A percentile compares a stretch with the other conserved stretches of the same genome.
Evolutionary conservation across 2,329 filamentous ascomycete genomes (phyloP).

Genomic region (Albophoma yamanashiensis): DNA sequence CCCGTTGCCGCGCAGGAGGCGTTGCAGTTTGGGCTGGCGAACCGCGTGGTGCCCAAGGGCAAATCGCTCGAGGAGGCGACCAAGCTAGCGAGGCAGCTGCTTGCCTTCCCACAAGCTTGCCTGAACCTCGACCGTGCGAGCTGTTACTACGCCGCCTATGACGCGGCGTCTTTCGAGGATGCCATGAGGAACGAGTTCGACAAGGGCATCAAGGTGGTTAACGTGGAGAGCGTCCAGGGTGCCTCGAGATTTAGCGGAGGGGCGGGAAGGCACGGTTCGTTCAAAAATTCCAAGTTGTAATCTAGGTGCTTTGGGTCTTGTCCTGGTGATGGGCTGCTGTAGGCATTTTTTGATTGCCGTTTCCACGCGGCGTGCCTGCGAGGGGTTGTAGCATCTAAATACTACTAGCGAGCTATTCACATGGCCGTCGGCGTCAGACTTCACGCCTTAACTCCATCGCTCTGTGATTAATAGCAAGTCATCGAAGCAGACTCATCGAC

Average conservation of each 20-base stretch:
- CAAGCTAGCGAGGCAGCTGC: conserved; percentile 32
- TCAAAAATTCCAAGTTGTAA: not conserved
- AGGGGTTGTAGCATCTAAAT: too few relatives aligned
- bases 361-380: too few relatives aligned
- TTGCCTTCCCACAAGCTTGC: conserved; percentile 39
- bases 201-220: conserved; percentile 28
- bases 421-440: too few relatives aligned
- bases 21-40: conserved; percentile 39
- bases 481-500: too few relatives aligned
- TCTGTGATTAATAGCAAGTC: too few relatives aligned
- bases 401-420: too few relatives aligned
- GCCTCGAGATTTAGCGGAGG: conserved; percentile 7
- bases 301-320: not conserved
- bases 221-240: conserved; percentile 25
- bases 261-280: conserved; percentile 2
- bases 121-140: conserved; percentile 38
- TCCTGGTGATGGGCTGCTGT: too few relatives aligned
- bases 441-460: too few relatives aligned
- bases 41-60: conserved; percentile 39
- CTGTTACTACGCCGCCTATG: conserved; percentile 38
- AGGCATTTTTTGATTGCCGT: too few relatives aligned
- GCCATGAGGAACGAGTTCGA: conserved; percentile 37
- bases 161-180: conserved; percentile 36
- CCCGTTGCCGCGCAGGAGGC: conserved; percentile 37
- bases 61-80: conserved; percentile 36